phyloP scores from a whole-genome alignment of 2,329 filamentous ascomycete species.

The Dothiorella sarmentorum region DNA sequence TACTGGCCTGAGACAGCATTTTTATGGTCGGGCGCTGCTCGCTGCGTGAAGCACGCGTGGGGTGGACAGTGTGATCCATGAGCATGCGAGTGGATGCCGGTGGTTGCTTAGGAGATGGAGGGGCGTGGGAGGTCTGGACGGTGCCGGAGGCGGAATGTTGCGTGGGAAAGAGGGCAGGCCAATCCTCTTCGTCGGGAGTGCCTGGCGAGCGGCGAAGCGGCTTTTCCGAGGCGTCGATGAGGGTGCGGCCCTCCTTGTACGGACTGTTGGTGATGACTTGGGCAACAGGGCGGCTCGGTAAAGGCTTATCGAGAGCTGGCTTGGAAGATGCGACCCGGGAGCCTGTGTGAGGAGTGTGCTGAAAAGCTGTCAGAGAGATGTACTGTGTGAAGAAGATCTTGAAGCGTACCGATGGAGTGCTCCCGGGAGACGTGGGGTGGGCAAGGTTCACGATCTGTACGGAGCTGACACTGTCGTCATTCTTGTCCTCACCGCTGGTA shows the following conservation, averaged over 20 bases:
- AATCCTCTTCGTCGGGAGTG: constrained; percentile 27
- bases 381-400: not conserved
- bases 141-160: not conserved
- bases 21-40: constrained; percentile 9
- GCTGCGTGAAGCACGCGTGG: not conserved
- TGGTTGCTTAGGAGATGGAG: not conserved
- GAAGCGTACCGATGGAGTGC: not conserved
- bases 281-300: constrained; percentile 38
- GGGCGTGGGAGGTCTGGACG: not conserved
- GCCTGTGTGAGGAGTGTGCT: not conserved
- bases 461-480: constrained; percentile 5
- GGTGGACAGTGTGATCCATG: not conserved
- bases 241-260: constrained; percentile 34
- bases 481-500: constrained; percentile 18
- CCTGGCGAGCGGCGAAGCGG: constrained; percentile 25
- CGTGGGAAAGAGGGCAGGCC: constrained; percentile 28
- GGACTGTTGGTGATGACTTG: constrained; percentile 34
- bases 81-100: not conserved
- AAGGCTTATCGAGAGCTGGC: constrained; percentile 33
- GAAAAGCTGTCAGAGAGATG: constrained; percentile 7
- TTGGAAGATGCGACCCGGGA: not conserved
- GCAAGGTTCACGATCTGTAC: not conserved
- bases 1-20: constrained; percentile 22
- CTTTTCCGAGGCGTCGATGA: constrained; percentile 39
- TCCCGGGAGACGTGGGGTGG: constrained; percentile 15